Evolutionary conservation across 306 rosid genomes (phyloP).

Genomic region (Sesbania bispinosa): DNA sequence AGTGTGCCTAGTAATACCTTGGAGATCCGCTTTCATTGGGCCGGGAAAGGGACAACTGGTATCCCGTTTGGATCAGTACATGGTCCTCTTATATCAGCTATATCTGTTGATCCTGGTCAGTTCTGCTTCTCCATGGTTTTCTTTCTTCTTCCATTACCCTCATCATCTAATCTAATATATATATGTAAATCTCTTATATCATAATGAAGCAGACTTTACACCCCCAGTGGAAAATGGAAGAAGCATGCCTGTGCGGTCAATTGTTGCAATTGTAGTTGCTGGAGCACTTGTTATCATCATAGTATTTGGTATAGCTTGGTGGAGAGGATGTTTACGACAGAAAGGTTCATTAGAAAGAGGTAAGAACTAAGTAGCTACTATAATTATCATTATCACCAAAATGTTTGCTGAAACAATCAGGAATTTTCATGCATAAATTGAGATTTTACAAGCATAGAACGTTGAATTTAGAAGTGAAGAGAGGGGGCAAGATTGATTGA

Average conservation of each 20-base stretch:
- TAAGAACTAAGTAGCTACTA: not conserved
- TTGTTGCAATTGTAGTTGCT: slow-evolving; percentile 30
- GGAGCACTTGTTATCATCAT: slow-evolving; percentile 25
- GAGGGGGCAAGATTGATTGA: too few species aligned
- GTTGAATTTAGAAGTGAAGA: not conserved
- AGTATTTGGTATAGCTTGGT: slow-evolving; percentile 24
- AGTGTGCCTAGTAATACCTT: slow-evolving; percentile 28
- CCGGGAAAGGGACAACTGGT: slow-evolving; percentile 65
- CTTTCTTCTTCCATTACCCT: not conserved
- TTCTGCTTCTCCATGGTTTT: not conserved
- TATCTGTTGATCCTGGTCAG: slow-evolving; percentile 49
- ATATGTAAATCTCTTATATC: not conserved
- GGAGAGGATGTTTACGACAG: slow-evolving; percentile 27
- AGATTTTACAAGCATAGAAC: not conserved
- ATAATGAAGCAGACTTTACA: slow-evolving; percentile 27
- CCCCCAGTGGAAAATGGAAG: slow-evolving; percentile 16
- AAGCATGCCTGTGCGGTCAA: slow-evolving; percentile 3
- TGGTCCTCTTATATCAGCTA: slow-evolving; percentile 82
- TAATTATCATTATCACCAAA: not conserved
- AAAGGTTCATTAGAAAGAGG: slow-evolving; percentile 35
- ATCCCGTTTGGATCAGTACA: slow-evolving; percentile 49
- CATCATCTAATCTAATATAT: not conserved
- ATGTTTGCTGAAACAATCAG: too few species aligned
- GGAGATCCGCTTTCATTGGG: slow-evolving; percentile 64
- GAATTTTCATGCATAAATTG: not conserved